These are phyloP conservation scores for Clavispora carvajalis DNA, from an alignment of 805 yeast species.

Conservation along the genomic window DNA sequence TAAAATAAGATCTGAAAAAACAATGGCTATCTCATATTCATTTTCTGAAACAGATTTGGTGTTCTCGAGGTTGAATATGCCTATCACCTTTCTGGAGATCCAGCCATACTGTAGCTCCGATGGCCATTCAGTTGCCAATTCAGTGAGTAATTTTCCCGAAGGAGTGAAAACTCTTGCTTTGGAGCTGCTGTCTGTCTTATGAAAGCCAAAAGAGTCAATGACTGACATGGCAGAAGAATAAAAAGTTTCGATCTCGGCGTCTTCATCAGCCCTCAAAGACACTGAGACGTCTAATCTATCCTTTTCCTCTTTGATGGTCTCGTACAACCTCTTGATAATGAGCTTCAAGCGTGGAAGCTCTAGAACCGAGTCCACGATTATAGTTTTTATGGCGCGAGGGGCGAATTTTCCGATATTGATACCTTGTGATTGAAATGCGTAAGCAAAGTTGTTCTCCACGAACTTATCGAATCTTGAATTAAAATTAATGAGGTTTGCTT, in stretches of 20 bases:
- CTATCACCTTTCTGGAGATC: conserved; percentile 80
- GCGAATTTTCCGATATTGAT: conserved; percentile 29
- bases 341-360: conserved; percentile 69
- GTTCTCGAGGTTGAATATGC: conserved; percentile 47
- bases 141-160: conserved; percentile 82
- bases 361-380: conserved; percentile 59
- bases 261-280: background rate
- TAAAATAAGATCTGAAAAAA: conserved; percentile 77
- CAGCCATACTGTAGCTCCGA: conserved; percentile 80
- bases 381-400: conserved; percentile 28
- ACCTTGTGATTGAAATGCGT: conserved; percentile 22
- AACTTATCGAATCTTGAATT: conserved; percentile 45
- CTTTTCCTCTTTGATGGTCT: conserved; percentile 42
- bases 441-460: conserved; percentile 22
- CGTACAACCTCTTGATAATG: conserved; percentile 56
- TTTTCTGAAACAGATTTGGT: conserved; percentile 12
- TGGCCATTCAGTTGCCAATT: conserved; percentile 86
- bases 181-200: conserved; percentile 24
- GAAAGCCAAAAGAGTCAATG: conserved; percentile 76
- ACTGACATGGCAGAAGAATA: conserved; percentile 55
- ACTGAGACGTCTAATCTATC: conserved; percentile 6
- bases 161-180: conserved; percentile 70
- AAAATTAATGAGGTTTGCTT: conserved; percentile 79
- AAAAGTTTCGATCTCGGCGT: conserved; percentile 34
- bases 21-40: conserved; percentile 51